A percentile compares a stretch with the other conserved stretches of the same genome.
Conservation (phyloP, 1,139 yeast species). For the Kodamaea sp. region DNA sequence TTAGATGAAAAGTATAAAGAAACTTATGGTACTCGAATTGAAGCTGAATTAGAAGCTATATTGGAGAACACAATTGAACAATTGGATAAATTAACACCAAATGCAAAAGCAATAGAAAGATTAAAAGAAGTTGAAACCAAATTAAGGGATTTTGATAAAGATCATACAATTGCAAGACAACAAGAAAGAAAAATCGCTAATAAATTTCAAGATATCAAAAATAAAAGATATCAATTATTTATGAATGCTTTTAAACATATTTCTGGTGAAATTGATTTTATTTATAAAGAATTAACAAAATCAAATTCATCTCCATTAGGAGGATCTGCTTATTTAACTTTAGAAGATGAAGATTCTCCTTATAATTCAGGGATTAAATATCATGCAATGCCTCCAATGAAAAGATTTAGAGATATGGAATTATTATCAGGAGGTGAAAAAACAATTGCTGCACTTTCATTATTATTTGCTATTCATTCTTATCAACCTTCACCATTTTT, state of each 20-base stretch:
- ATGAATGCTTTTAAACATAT: conserved; percentile 76
- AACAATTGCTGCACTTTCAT: conserved; percentile 92
- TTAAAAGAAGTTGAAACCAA: conserved; percentile 64
- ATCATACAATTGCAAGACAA: conserved; percentile 60
- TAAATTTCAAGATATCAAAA: conserved; percentile 58
- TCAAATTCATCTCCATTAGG: conserved; percentile 70
- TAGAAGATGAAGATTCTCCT: conserved; percentile 90
- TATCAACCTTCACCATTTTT: conserved; percentile 94
- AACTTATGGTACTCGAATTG: conserved; percentile 33
- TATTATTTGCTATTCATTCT: conserved; percentile 86
- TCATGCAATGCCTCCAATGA: conserved; percentile 96
- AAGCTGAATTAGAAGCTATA: conserved; percentile 44
- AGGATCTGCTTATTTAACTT: conserved; percentile 85
- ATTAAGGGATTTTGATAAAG: conserved; percentile 59
- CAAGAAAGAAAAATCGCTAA: conserved; percentile 55
- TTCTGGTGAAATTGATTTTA: conserved; percentile 63
- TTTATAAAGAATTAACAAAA: conserved; percentile 85
- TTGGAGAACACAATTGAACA: conserved; percentile 36
- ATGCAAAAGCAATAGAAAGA: conserved; percentile 75
- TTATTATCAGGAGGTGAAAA: conserved; percentile 95
- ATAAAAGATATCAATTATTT: conserved; percentile 57
- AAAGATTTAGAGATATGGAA: conserved; percentile 90
- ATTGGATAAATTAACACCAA: conserved; percentile 68
- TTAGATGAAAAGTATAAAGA: conserved; percentile 47
- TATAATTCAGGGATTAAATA: conserved; percentile 79